These are phyloP conservation scores for Pythium utonaiense DNA, from an alignment of 352 stramenopile species.

Conservation along the genomic window DNA sequence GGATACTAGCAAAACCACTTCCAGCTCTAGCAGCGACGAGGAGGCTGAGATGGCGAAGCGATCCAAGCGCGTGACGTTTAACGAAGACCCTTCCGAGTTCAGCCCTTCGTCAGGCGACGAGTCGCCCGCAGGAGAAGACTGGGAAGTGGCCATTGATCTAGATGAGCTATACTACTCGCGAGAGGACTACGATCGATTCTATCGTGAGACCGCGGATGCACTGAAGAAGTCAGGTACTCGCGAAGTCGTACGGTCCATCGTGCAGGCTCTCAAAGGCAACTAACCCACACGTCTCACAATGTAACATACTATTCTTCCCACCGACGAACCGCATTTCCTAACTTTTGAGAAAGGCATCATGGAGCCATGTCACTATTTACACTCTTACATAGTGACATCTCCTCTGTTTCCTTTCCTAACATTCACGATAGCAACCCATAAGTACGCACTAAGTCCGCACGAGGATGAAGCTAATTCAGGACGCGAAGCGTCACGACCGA, in stretches of 20 bases:
- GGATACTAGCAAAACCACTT: background rate
- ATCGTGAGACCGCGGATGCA: background rate
- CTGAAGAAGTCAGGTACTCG: background rate
- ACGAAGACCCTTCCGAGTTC: slow-evolving; percentile 10
- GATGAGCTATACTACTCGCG: slow-evolving; percentile 16
- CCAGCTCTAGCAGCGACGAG: background rate
- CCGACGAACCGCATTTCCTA: too few species aligned
- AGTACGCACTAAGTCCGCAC: slow-evolving; percentile 1
- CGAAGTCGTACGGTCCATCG: background rate
- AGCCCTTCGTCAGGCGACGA: background rate
- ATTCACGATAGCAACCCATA: background rate
- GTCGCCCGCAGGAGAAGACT: background rate
- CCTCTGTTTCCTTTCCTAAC: background rate
- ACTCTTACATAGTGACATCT: background rate
- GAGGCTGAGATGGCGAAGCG: background rate
- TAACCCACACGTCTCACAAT: too few species aligned
- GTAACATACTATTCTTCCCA: background rate
- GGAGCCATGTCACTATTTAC: background rate
- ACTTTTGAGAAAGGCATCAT: too few species aligned
- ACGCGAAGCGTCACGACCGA: background rate
- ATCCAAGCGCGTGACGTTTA: slow-evolving; percentile 22
- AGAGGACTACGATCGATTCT: slow-evolving; percentile 11
- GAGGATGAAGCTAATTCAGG: slow-evolving; percentile 3
- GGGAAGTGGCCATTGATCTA: slow-evolving; percentile 1
- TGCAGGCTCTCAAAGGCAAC: slow-evolving; percentile 7